Base-by-base conservation (phyloP, 768 basidiomycete species). In the Phaeolepiota aurea region DNA sequence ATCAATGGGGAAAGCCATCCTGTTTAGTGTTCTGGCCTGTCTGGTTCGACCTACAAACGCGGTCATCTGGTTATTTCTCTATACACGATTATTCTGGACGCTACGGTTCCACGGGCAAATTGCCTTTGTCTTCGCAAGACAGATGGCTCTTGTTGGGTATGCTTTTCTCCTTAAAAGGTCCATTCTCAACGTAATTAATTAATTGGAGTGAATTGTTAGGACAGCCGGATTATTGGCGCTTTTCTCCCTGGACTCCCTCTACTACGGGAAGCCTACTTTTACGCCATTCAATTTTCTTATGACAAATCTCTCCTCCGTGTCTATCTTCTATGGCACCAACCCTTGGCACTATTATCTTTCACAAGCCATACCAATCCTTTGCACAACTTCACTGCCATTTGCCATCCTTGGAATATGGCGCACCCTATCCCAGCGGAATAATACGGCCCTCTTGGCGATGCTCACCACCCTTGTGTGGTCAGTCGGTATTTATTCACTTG, bases 251-350 rank as follows among this genome's bases (percentile, higher is more conserved):
- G 96, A 98, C 58, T 77, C 81, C 19, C 20, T 69, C 3, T 90
- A 87, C 63, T 86, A 88, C 51, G 68, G 72, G 9, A 64, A 58
- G 44, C 68, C 71, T 0, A 84, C 79, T 2, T 66, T 90, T 48
- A 91, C 92, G 0, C 75, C 86, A 1, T 56, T 86, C 30, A 89
- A 88, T 50, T 99, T 99, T 60, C 55, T 94, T 19, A 59, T 70
- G 18, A 80, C 83, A 36, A 99, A 99, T 54, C 58, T 91, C 10
- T 83, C 92, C 3, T 69, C 77, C 2, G 76, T 97, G 22, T 94
- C 96, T 0, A 64, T 83, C n/a, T 96, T 96, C 62, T 99, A 97
- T 54, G 96, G 96, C 14, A 63, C 72, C 2, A 89, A 76, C 49
- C 63, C 85, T 3, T 87, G 81, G 79, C 87, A 96, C 54, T 98